A percentile compares a stretch with the other conserved stretches of the same genome.
Conservation (phyloP, 768 basidiomycete species). For the Trametes maxima region DNA sequence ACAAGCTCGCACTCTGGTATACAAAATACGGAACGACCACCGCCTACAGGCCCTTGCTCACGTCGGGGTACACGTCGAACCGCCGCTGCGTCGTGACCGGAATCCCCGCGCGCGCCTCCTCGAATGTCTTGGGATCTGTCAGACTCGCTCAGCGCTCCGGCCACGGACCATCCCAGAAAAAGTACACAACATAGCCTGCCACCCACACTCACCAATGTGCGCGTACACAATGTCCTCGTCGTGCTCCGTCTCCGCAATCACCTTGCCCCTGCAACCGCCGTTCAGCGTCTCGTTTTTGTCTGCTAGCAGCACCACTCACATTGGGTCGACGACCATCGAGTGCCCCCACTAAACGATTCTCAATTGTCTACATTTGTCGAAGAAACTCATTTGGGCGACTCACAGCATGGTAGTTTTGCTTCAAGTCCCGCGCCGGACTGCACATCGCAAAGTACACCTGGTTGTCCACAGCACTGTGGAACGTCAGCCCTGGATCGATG, state of each 20-base stretch:
- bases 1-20: not conserved
- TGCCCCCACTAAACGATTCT: slow-evolving; percentile 72
- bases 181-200: not conserved
- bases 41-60: slow-evolving; percentile 42
- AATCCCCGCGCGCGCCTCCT: slow-evolving; percentile 75
- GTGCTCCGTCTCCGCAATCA: slow-evolving; percentile 75
- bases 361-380: not conserved
- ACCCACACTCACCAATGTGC: slow-evolving; percentile 67
- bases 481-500: not conserved
- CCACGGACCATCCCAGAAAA: not conserved
- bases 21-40: not conserved
- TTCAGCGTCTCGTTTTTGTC: not conserved
- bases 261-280: slow-evolving; percentile 59
- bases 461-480: slow-evolving; percentile 85
- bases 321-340: slow-evolving; percentile 88
- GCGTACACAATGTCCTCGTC: slow-evolving; percentile 78
- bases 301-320: slow-evolving; percentile 49
- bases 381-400: slow-evolving; percentile 29
- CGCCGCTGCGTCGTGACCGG: slow-evolving; percentile 91
- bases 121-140: slow-evolving; percentile 62
- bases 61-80: slow-evolving; percentile 90
- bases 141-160: slow-evolving; percentile 22
- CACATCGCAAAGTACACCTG: slow-evolving; percentile 97
- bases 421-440: slow-evolving; percentile 86
- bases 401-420: slow-evolving; percentile 86